Conservation (phyloP, 129 eudicot species). For the Rutidosis leptorrhynchoides region DNA sequence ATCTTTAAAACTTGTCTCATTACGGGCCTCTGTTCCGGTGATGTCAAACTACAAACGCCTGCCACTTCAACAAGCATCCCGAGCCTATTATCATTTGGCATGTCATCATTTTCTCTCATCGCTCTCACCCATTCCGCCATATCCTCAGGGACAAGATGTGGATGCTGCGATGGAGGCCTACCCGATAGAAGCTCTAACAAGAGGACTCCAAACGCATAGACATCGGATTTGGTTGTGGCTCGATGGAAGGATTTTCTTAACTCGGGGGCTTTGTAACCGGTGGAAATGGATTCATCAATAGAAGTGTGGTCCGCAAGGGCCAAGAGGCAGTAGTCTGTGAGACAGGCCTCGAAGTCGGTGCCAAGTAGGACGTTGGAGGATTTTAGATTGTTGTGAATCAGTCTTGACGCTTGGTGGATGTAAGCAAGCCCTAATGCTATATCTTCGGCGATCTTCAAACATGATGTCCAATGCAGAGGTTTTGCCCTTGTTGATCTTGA, state of each 20-base stretch:
- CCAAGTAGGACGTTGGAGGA: conserved; percentile 80
- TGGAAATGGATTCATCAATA: conserved; percentile 46
- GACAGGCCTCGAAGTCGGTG: conserved; percentile 83
- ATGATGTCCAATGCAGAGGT: conserved; percentile 97
- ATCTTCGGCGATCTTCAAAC: conserved; percentile 93
- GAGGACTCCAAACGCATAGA: conserved; percentile 78
- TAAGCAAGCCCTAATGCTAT: conserved; percentile 82
- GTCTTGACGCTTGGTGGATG: conserved; percentile 82
- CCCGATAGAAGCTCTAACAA: conserved; percentile 80
- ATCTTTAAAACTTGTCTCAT: conserved; percentile 87
- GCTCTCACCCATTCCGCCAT: conserved; percentile 81
- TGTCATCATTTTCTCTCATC: conserved; percentile 67
- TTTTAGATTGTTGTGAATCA: conserved; percentile 83
- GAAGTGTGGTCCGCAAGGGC: conserved; percentile 51
- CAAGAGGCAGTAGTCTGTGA: conserved; percentile 71
- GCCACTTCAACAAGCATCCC: conserved; percentile 82
- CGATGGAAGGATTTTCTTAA: conserved; percentile 44
- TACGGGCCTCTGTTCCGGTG: conserved; percentile 85
- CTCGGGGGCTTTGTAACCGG: conserved; percentile 74
- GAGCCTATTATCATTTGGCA: conserved; percentile 55
- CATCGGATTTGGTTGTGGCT: conserved; percentile 64
- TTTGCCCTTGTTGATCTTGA: conserved; percentile 79
- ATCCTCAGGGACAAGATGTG: conserved; percentile 62
- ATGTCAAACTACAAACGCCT: conserved; percentile 63
- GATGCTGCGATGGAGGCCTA: conserved; percentile 77